Conservation (phyloP, 768 basidiomycete genomes). For the Arthromyces matolae region DNA sequence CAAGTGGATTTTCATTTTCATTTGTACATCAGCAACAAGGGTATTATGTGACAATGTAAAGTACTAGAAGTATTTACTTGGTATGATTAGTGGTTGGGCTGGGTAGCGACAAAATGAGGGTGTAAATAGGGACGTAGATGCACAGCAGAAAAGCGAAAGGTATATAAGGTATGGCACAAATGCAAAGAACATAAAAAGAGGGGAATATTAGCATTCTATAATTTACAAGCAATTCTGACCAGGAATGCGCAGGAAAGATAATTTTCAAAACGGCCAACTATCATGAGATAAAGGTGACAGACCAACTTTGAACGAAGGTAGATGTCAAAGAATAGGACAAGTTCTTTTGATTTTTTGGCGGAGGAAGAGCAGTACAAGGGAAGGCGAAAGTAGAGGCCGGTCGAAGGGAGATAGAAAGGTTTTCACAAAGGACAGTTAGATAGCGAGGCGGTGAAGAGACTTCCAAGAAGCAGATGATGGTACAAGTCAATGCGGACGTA, state of each 20-base stretch:
- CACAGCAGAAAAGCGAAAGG: constrained; percentile 5
- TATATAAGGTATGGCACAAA: constrained; percentile 4
- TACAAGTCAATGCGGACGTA: constrained; percentile 1
- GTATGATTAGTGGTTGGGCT: constrained; percentile 11
- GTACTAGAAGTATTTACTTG: constrained; percentile 16
- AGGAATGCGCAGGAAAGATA: background rate
- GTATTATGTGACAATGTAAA: constrained; percentile 15
- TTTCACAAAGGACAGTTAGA: background rate
- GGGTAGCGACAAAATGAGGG: constrained; percentile 6
- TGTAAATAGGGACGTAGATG: constrained; percentile 11
- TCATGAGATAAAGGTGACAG: background rate
- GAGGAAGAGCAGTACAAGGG: no score
- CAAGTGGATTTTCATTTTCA: constrained; percentile 6
- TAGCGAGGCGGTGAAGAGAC: background rate
- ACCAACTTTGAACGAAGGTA: background rate
- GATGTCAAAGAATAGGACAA: constrained; percentile 1
- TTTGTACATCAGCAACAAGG: constrained; percentile 10
- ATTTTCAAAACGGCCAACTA: constrained; percentile 4
- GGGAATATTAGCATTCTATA: constrained; percentile 17
- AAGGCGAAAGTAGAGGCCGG: no score
- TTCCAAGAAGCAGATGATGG: constrained; percentile 7
- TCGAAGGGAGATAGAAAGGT: no score
- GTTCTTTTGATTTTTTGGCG: no score
- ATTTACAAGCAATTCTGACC: constrained; percentile 7
- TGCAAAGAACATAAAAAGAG: background rate